Evolutionary conservation across 2,329 filamentous ascomycete genomes (phyloP), one percentile per base, ranked within the genome.

Genomic region (Capronia americana): DNA sequence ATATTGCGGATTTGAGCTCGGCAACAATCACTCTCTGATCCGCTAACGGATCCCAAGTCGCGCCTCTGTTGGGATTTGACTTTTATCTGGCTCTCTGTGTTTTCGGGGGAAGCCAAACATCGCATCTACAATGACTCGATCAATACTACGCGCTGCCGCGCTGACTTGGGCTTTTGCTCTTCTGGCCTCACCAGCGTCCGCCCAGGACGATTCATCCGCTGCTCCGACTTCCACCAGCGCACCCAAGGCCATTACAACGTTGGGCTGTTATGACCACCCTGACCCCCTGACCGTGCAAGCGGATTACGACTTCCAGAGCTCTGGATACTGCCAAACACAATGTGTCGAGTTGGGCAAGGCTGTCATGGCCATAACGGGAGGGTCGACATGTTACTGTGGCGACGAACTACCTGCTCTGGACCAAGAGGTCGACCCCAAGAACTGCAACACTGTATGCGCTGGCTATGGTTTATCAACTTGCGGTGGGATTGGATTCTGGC

Each of bases 301-400:
- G 17, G 64, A 72, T 12, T 85, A 81, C 64, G 78, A 75, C 30
- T 88, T 81, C 72, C 86, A 87, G 72, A 84, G 82, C 69, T 76
- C 78, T 32, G 86, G 86, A 61, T 83, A 83, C 70, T 89, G 87
- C 71, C 82, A 85, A 69, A 72, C 77, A 23, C 76, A 80, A 68
- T 89, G 87, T 74, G 73, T 80, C 26, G 73, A 78, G 0, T 73
- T 81, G 7, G 82, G 84, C 41, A 80, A 77, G 34, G 71, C 83
- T 1, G 90, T 92, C 7, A 86, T 89, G 73, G 92, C 84, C 34
- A 79, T 91, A 53, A 86, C 84, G 7, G 83, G 84, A 20, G 86
- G 86, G 17, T 81, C 83, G 20, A 78, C 87, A 69, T 97, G 93
- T 79, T 91, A 83, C 74, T 96, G 93, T 74, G 93, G 92, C 66